Conservation (phyloP, 495 filamentous ascomycete genomes). For the Neurospora intermedia region DNA sequence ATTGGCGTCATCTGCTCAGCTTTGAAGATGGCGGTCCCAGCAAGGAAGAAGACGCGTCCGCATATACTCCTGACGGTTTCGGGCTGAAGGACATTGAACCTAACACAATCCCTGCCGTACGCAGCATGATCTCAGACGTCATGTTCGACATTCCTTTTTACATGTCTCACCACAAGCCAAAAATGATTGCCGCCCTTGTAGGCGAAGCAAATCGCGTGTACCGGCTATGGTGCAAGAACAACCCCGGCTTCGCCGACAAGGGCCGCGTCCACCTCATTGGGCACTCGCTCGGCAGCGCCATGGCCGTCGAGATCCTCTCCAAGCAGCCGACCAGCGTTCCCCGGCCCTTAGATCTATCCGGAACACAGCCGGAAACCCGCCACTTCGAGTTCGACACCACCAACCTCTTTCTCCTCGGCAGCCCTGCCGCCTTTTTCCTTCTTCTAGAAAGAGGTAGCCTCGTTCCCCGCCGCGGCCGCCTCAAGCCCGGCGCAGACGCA, state of each 20-base stretch:
- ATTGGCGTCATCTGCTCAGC: constrained; percentile 80
- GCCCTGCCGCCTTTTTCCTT: constrained; percentile 86
- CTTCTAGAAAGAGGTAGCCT: constrained; percentile 74
- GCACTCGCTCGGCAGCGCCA: constrained; percentile 86
- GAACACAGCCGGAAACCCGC: constrained; percentile 37
- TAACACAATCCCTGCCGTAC: constrained; percentile 76
- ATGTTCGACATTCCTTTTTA: constrained; percentile 98
- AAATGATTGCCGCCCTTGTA: constrained; percentile 87
- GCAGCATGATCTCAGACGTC: constrained; percentile 86
- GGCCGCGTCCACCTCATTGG: constrained; percentile 88
- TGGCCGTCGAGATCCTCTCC: constrained; percentile 84
- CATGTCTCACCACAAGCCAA: constrained; percentile 86
- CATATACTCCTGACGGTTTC: constrained; percentile 50
- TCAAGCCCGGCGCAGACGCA: constrained; percentile 60
- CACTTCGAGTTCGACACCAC: constrained; percentile 86
- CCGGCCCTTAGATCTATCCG: constrained; percentile 37
- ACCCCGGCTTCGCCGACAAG: constrained; percentile 66
- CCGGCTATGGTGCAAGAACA: constrained; percentile 84
- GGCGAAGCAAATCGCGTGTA: constrained; percentile 89
- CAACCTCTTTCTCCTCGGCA: constrained; percentile 84
- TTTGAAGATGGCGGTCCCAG: constrained; percentile 63
- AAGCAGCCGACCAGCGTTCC: constrained; percentile 64
- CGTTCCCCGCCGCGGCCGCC: constrained; percentile 63
- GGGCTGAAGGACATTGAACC: constrained; percentile 84
- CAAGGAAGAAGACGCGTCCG: constrained; percentile 36